Evolutionary conservation across 2,329 filamentous ascomycete species (phyloP), one percentile per base, ranked within the genome.

Genomic region (Cytospora leucostoma): DNA sequence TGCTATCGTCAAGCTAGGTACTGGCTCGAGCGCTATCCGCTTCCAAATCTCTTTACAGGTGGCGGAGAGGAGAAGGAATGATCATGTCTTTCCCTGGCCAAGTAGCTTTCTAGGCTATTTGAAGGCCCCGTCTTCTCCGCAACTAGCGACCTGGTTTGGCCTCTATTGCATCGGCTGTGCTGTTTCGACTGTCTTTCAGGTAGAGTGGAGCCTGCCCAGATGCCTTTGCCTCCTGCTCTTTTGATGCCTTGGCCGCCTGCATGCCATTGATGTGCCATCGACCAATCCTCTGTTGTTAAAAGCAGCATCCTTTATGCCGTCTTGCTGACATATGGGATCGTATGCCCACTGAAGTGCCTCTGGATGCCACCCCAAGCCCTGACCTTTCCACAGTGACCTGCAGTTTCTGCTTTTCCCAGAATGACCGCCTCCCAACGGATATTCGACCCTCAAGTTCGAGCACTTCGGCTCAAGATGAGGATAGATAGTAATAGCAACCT

Each of bases 1-100:
- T 88, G 86, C 88, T 89, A 90, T 84, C 85, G 82, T 86, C 82
- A 85, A 86, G 85, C 86, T 89, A 88, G 83, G 82, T 85, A 83
- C 82, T 84, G 78, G 76, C 77, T 79, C 74, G 77, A 79, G 80
- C 79, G 79, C 80, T 82, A 82, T 77, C 78, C 78, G 79, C 80
- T 78, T 76, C 78, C 74, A 76, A 73, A 75, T 73, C 69, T 72
- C 78, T 77, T 76, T 79, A 80, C 78, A 78, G 77, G 79, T 73
- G 58, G 63, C 73, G 76, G 71, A 70, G 71, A 76, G 69, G 66
- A 67, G 61, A 44, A 61, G 40, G 54, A 63, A 51, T 50, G 50
- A 37, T 40, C 58, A 55, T 35, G 56, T 53, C 64, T 63, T 50
- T 50, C 57, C 40, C 51, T 52, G 44, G 49, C 61, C 61, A 61